These are phyloP conservation scores for Hyparrhenia diplandra DNA, from an alignment of 176 grass and related monocot species.

Conservation along the genomic window DNA sequence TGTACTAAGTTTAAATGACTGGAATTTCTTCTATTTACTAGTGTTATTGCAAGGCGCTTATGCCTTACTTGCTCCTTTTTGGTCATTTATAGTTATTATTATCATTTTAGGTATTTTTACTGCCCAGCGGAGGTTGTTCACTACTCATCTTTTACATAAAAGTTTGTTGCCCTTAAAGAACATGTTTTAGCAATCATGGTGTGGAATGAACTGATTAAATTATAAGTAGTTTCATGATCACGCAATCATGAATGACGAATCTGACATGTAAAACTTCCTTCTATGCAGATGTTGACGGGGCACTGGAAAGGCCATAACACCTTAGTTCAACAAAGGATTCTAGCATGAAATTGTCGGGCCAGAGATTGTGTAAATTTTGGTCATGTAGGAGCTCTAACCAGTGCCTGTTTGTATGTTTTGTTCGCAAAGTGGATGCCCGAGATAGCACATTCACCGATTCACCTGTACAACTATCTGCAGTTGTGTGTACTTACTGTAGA, in stretches of 20 bases:
- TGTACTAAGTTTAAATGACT: not conserved
- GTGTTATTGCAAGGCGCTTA: not conserved
- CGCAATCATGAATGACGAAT: not conserved
- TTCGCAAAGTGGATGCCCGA: slow-evolving; percentile 21
- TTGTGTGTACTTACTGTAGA: slow-evolving; percentile 53
- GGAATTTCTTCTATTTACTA: slow-evolving; percentile 6
- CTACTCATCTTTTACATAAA: not conserved
- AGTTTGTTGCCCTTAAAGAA: not conserved
- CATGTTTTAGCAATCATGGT: not conserved
- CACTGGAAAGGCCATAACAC: slow-evolving; percentile 30
- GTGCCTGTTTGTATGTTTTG: slow-evolving; percentile 14
- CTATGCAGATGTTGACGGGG: slow-evolving; percentile 35
- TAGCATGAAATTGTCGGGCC: slow-evolving; percentile 16
- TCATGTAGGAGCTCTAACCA: slow-evolving; percentile 43
- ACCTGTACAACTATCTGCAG: slow-evolving; percentile 42
- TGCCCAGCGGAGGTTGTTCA: too few relatives aligned
- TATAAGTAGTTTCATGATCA: not conserved
- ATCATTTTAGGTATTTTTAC: too few relatives aligned
- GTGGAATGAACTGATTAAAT: not conserved
- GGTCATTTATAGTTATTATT: not conserved
- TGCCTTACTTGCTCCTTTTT: not conserved
- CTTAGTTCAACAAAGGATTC: slow-evolving; percentile 35
- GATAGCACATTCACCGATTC: slow-evolving; percentile 26
- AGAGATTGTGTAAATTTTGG: slow-evolving; percentile 53
- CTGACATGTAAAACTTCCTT: slow-evolving; percentile 8